Percentiles rank a stretch among this genome's conserved stretches.
These are phyloP conservation scores for Dinochytrium kinnereticum DNA, from an alignment of 371 early-diverging fungal genomes.

Conservation along the genomic window DNA sequence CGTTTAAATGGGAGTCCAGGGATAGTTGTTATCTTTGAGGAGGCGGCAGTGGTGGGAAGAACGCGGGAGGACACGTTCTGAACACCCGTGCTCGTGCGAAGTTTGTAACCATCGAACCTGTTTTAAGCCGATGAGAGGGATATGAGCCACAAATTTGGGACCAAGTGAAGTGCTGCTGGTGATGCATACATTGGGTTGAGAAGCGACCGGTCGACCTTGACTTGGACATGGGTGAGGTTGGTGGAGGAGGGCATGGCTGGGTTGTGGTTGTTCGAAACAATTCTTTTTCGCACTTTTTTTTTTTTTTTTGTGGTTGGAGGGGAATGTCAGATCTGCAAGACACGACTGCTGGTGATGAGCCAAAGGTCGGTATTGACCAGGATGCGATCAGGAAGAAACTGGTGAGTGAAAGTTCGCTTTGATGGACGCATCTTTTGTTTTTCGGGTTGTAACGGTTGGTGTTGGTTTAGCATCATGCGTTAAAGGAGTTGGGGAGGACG, in stretches of 20 bases:
- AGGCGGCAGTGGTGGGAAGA: neutral
- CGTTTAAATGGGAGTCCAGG: constrained; percentile 22
- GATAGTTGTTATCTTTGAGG: neutral
- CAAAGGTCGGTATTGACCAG: neutral
- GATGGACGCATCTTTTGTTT: neutral
- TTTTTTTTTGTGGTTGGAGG: neutral
- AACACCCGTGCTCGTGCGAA: neutral
- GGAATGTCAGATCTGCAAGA: neutral
- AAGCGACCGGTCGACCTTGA: neutral
- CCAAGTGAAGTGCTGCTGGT: neutral
- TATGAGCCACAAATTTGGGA: too few species aligned
- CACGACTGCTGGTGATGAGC: too few species aligned
- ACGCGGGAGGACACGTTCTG: neutral
- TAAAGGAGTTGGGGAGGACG: neutral
- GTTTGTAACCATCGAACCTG: constrained; percentile 28
- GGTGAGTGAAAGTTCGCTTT: neutral
- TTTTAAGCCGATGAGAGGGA: neutral
- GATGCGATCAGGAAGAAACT: neutral
- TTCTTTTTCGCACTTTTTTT: too few species aligned
- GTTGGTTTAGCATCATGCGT: neutral
- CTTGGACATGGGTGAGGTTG: constrained; percentile 4
- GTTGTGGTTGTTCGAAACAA: too few species aligned
- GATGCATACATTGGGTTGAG: neutral
- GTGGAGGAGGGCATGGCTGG: neutral
- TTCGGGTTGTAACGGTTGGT: neutral